phyloP scores from a whole-genome alignment of 1,284 basidiomycete genomes.

The Afroboletus lepidellus region DNA sequence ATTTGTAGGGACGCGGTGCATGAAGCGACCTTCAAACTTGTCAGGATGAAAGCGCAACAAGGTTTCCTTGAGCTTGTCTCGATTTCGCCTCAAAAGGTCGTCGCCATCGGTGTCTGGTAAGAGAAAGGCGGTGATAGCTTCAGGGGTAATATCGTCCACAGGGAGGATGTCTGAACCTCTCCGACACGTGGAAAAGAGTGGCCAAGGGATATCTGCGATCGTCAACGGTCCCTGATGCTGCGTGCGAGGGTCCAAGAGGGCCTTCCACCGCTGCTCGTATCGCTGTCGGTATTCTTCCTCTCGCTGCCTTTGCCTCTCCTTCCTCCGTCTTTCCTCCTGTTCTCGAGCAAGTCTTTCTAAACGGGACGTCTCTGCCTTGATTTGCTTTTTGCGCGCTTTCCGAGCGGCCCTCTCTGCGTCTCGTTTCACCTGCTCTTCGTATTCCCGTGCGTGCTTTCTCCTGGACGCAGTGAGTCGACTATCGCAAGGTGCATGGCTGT shows the following conservation, averaged over 20 bases:
- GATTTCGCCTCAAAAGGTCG: conserved; percentile 40
- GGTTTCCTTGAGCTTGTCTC: conserved; percentile 68
- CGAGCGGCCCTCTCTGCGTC: conserved; percentile 51
- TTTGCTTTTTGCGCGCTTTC: conserved; percentile 52
- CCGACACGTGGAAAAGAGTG: conserved; percentile 42
- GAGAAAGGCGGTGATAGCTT: conserved; percentile 64
- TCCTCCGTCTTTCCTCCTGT: conserved; percentile 44
- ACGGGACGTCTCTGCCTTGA: conserved; percentile 50
- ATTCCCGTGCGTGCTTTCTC: conserved; percentile 64
- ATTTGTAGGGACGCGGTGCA: conserved; percentile 51
- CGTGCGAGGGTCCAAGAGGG: conserved; percentile 39
- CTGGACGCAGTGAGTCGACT: conserved; percentile 34
- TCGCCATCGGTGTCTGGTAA: conserved; percentile 35
- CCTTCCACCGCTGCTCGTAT: conserved; percentile 63
- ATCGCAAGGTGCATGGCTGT: background rate
- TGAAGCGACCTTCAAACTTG: conserved; percentile 76
- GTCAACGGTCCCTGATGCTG: conserved; percentile 29
- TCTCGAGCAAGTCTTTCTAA: conserved; percentile 53
- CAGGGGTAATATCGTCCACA: conserved; percentile 54
- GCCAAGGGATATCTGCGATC: conserved; percentile 81
- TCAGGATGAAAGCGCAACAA: conserved; percentile 84
- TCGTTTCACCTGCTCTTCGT: conserved; percentile 57
- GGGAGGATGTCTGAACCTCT: conserved; percentile 22
- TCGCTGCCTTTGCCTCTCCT: conserved; percentile 44
- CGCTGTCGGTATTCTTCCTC: conserved; percentile 45